Evolutionary conservation across 2,329 filamentous ascomycete genomes (phyloP), one percentile per base, ranked within the genome.

Genomic region (Penicillium sp.): DNA sequence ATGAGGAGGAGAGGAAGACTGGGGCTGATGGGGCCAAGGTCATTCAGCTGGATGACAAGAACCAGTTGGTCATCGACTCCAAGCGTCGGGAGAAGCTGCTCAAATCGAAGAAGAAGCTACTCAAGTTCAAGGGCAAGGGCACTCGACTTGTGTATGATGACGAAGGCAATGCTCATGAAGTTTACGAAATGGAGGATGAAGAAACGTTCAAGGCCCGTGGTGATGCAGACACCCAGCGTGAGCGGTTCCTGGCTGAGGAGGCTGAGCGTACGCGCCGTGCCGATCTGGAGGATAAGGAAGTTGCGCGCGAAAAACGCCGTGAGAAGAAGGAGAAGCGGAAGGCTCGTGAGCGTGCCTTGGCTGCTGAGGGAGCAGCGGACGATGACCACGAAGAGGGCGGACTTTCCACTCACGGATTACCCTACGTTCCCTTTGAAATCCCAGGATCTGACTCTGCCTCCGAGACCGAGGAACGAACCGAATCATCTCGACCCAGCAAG

Each of bases 31-130:
- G 29, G 24, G 67, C 67, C 47, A 68, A 67, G 45, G 60, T 68
- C 33, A 64, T 69, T 5, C 61, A 66, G 3, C 77, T 96, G 42
- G 71, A 80, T 35, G 78, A 85, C 52, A 74, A 76, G 39, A 81
- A 86, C 27, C 81, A 88, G 2, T 77, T 95, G 39, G 74, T 95
- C 18, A 83, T 98, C 53, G 93, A 98, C 73, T 95, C 90, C 9
- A 94, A 97, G 69, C 88, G 93, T 25, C 85, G 90, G 57, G 91
- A 95, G 72, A 97, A 96, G 73, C 80, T 95, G n/a, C 80, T 97
- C 56, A 86, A 86, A 63, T 94, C 88, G 18, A 97, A 96, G 77
- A 95, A 95, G 78, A 87, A 94, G 70, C 80, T 96, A 56, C 79
- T 89, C 64, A 93, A 95, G 66, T 87, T 88, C 75, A 94, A 90